Percentiles rank a stretch among this genome's conserved stretches.
phyloP scores from a whole-genome alignment of 140 eudicot species.

The Oenanthe javanica region DNA sequence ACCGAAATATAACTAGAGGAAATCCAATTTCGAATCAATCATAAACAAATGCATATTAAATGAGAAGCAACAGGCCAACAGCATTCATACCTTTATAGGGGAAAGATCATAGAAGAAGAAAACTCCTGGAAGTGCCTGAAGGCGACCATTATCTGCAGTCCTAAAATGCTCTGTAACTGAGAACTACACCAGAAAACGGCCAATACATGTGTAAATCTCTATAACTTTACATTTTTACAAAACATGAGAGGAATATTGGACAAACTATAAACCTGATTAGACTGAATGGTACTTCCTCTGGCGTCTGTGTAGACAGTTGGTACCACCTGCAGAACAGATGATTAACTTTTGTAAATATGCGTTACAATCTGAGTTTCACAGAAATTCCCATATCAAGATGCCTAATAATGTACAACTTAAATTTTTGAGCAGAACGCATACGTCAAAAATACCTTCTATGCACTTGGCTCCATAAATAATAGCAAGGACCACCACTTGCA shows the following conservation, averaged over 20 bases:
- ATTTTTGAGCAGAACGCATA: background rate
- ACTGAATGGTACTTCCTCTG: slow-evolving; percentile 54
- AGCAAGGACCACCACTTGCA: background rate
- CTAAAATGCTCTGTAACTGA: slow-evolving; percentile 87
- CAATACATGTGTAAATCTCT: slow-evolving; percentile 1
- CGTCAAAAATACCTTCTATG: background rate
- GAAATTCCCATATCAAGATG: background rate
- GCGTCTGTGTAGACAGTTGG: slow-evolving; percentile 72
- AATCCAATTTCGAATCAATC: background rate
- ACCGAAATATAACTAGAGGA: background rate
- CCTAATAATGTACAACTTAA: background rate
- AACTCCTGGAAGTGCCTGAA: slow-evolving; percentile 83
- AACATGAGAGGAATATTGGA: background rate
- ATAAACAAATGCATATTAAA: background rate
- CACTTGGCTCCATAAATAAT: background rate
- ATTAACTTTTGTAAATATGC: background rate
- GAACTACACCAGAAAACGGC: slow-evolving; percentile 58
- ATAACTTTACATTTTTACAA: background rate
- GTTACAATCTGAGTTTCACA: background rate
- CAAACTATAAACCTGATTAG: slow-evolving; percentile 60
- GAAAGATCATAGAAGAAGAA: slow-evolving; percentile 92
- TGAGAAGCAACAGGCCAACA: background rate
- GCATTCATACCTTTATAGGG: slow-evolving; percentile 57
- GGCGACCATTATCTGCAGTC: slow-evolving; percentile 51
- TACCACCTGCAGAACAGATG: slow-evolving; percentile 56